Evolutionary conservation across 1,139 yeast species (phyloP), one percentile per base, ranked within the genome.

Genomic region (Kurtzmaniella quercitrusa): DNA sequence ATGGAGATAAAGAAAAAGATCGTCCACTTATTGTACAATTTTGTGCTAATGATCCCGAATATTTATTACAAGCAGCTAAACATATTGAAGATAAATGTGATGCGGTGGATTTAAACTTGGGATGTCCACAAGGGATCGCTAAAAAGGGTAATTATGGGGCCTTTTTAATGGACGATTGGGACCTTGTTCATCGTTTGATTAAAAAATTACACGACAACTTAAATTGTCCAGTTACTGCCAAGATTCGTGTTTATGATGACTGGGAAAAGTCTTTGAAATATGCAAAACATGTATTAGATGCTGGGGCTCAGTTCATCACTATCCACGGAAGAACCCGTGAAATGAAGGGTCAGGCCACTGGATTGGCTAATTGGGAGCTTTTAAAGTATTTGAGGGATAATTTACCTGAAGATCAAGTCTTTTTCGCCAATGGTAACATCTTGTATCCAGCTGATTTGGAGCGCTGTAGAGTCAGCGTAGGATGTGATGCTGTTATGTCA

Each of bases 61-160:
- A 81, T 51, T 68, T 91, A 34, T 64, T 89, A n/a, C 63, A 75
- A 41, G 97, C 97, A 1, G 96, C 96, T 1, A 74, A 76, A 50
- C 65, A 72, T n/a, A 93, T 89, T 3, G 86, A 83, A 51, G 86
- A 83, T 45, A 75, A 79, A 51, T 91, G 97, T 63, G 98, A 93
- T 67, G 98, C 98, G 0, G 95, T 93, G 14, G 99, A 93, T 64
- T 73, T 93, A 50, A 93, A 93, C 57, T 71, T 94, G 47, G 99
- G 99, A 0, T 94, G 98, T 60, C 98, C 98, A 0, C 98, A 94
- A 63, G 97, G 97, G 1, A 94, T 94, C 47, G 99, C 98, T 0
- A 78, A 77, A 49, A 87, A 88, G 61, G 99, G 99, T 0, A 84
- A 87, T 51, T 94, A 94, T 59, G 98, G 99, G 0, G 84, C 98